Percentiles rank a stretch among this genome's conserved stretches.
Conservation (phyloP, 352 stramenopile genomes). For the Globisporangium spiculum region DNA sequence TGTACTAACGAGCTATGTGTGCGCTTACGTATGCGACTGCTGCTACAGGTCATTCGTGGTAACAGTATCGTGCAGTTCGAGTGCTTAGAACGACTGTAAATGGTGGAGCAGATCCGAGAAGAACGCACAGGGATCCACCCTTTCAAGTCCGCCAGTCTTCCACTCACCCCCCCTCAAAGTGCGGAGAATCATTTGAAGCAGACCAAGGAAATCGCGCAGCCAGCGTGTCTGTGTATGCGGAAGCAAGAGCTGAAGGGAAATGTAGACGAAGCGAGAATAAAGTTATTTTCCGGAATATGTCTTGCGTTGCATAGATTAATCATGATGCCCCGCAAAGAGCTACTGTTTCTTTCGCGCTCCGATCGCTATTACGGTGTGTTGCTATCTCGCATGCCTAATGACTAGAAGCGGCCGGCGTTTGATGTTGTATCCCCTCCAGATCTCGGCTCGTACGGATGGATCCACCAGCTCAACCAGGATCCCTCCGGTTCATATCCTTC, state of each 20-base stretch:
- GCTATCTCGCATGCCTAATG: too few species aligned
- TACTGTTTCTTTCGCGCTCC: too few species aligned
- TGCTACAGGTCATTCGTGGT: constrained; percentile 74
- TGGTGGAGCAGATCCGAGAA: not conserved
- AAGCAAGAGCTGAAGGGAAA: not conserved
- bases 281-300: constrained; percentile 12
- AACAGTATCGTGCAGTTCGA: constrained; percentile 92
- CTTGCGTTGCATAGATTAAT: not conserved
- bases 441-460: too few species aligned
- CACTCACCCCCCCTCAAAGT: not conserved
- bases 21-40: not conserved
- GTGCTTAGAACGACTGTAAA: constrained; percentile 79
- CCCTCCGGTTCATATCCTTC: too few species aligned
- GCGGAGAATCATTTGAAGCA: not conserved
- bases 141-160: not conserved
- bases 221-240: not conserved
- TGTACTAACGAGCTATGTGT: not conserved
- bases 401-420: too few species aligned
- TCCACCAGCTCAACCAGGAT: too few species aligned
- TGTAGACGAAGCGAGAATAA: not conserved
- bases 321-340: not conserved
- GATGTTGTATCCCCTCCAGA: too few species aligned
- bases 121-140: not conserved
- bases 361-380: too few species aligned
- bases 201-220: not conserved